Evolutionary conservation across 371 early-diverging fungal species (phyloP), one percentile per base, ranked within the genome.

Genomic region (Fennellomyces sp.): DNA sequence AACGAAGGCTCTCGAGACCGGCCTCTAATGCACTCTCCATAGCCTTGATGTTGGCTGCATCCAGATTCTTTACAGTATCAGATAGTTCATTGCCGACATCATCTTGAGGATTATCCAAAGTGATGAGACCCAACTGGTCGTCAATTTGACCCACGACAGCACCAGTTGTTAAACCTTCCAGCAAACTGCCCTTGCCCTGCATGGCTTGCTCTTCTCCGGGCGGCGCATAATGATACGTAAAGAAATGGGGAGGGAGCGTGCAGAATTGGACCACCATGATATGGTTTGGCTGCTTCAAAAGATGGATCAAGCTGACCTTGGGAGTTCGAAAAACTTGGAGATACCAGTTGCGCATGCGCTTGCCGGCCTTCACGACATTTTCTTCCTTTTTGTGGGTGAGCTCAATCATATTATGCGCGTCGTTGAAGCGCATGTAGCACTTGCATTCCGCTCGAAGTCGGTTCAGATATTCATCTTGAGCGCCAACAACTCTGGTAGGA

Each of bases 261-360:
- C 52, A 42, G 25, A 63, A 74, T 1, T 30, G 33, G 2, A 72
- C 19, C 6, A 60, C 6, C 2, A 58, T 33, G 11, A 52, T 59
- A n/a, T 55, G 38, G 1, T 29, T 55, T 2, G 78, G 78, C 38
- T 72, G 75, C 26, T 65, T 56, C 28, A 78, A 30, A 3, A 78
- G 52, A n/a, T 64, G 57, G 2, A 68, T 30, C 0, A 29, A 28
- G 6, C 52, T 54, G 1, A 49, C 30, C 5, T 26, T 58, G 8
- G 65, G 66, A 23, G 58, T 58, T 10, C 78, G 66, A 0, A 35
- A 19, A 13, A 52, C 60, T n/a, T 66, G 64, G 17, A 75, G 48
- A 47, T 74, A 72, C 70, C 75, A 72, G 15, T 75, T 72, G 25
- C 78, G 72, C 3, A 78, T n/a, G n/a, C 75, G 75, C 0, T 39